Percentiles rank a stretch among this genome's conserved stretches.
Evolutionary conservation across 768 basidiomycete genomes (phyloP).

Genomic region (Boletus sp.): DNA sequence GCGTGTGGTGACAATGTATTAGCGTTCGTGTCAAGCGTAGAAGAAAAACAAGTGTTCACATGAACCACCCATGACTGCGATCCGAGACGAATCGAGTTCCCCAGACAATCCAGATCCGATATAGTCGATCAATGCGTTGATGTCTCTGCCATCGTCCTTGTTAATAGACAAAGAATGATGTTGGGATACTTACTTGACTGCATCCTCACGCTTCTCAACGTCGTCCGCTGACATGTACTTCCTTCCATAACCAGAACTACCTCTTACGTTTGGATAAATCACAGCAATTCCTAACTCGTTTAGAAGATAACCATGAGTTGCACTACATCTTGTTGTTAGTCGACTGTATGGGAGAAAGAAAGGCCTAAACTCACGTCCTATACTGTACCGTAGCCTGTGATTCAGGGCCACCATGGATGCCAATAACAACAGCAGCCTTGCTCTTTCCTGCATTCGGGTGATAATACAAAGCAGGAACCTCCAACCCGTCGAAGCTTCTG

Average conservation of each 20-base stretch:
- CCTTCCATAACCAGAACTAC: slow-evolving; percentile 41
- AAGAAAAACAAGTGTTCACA: slow-evolving; percentile 24
- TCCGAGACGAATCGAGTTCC: slow-evolving; percentile 35
- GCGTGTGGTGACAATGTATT: neutral
- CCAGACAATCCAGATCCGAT: slow-evolving; percentile 30
- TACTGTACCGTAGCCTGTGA: slow-evolving; percentile 34
- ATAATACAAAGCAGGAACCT: slow-evolving; percentile 42
- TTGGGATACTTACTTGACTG: slow-evolving; percentile 35
- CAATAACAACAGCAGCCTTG: slow-evolving; percentile 32
- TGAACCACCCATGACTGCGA: slow-evolving; percentile 42
- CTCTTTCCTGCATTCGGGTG: slow-evolving; percentile 32
- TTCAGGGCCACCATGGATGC: slow-evolving; percentile 41
- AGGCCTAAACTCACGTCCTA: slow-evolving; percentile 26
- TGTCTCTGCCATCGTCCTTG: slow-evolving; percentile 29
- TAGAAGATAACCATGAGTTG: slow-evolving; percentile 39
- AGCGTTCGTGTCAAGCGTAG: neutral
- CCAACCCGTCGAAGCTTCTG: slow-evolving; percentile 41
- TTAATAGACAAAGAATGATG: neutral
- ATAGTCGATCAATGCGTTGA: slow-evolving; percentile 36
- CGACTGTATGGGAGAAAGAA: neutral
- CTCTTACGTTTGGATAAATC: slow-evolving; percentile 42
- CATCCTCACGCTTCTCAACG: slow-evolving; percentile 41
- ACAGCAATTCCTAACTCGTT: slow-evolving; percentile 40
- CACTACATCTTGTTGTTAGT: slow-evolving; percentile 16
- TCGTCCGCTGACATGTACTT: slow-evolving; percentile 39